These are phyloP conservation scores for Myochromella boudieri DNA, from an alignment of 768 basidiomycete species.

Conservation along the genomic window DNA sequence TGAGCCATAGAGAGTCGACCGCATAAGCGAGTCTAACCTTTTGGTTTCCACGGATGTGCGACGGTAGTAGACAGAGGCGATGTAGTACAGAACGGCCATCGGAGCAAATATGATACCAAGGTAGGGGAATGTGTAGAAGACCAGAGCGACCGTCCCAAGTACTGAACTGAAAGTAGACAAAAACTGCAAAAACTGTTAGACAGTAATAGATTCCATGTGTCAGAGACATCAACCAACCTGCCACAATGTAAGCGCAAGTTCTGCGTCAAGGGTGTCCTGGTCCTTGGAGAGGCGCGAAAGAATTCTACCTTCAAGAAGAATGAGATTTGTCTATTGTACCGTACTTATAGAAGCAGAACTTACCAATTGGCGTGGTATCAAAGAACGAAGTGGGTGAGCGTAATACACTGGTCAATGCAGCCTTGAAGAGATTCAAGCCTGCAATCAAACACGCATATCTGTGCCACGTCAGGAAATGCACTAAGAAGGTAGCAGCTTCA, in stretches of 20 bases:
- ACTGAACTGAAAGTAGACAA: slow-evolving; percentile 40
- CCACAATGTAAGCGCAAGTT: slow-evolving; percentile 46
- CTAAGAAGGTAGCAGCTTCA: slow-evolving; percentile 6
- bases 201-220: background rate
- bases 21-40: slow-evolving; percentile 61
- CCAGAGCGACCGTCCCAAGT: slow-evolving; percentile 53
- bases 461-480: background rate
- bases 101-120: slow-evolving; percentile 66
- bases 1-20: slow-evolving; percentile 56
- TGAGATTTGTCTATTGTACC: background rate
- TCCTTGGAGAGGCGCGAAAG: slow-evolving; percentile 60
- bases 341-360: slow-evolving; percentile 6
- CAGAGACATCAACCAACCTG: slow-evolving; percentile 30
- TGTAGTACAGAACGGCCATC: slow-evolving; percentile 50
- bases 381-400: slow-evolving; percentile 66
- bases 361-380: slow-evolving; percentile 71
- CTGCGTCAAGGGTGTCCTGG: slow-evolving; percentile 55
- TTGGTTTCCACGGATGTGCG: slow-evolving; percentile 63
- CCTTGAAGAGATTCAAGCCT: slow-evolving; percentile 51
- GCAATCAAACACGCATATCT: slow-evolving; percentile 39
- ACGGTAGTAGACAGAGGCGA: slow-evolving; percentile 56
- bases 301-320: slow-evolving; percentile 44
- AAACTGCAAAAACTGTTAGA: slow-evolving; percentile 29
- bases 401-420: slow-evolving; percentile 55
- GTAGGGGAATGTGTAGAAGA: slow-evolving; percentile 67